phyloP scores from a whole-genome alignment of 2,329 filamentous ascomycete genomes.

The Didymella keratinophila region DNA sequence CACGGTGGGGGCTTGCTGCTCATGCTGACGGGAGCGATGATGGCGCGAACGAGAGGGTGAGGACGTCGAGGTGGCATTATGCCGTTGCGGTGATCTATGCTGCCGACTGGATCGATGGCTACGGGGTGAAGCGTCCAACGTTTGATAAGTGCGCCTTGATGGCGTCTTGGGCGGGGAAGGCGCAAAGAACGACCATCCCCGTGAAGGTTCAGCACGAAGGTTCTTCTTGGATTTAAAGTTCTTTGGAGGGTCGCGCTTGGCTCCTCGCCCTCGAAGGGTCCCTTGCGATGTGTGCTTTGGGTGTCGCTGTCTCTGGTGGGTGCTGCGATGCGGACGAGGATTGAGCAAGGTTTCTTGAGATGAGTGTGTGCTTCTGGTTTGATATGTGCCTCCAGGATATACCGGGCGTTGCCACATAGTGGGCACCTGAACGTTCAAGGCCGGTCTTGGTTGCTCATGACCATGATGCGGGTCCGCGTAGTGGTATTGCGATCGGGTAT shows the following conservation, averaged over 20 bases:
- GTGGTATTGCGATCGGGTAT: conserved; percentile 30
- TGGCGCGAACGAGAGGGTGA: conserved; percentile 37
- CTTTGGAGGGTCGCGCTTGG: conserved; percentile 47
- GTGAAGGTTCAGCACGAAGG: conserved; percentile 34
- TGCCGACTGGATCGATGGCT: conserved; percentile 41
- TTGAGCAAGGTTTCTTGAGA: conserved; percentile 49
- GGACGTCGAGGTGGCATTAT: conserved; percentile 26
- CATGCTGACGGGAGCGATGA: conserved; percentile 41
- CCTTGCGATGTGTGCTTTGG: conserved; percentile 45
- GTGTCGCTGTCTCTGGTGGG: conserved; percentile 43
- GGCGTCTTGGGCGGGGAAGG: conserved; percentile 44
- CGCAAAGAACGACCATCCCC: conserved; percentile 42
- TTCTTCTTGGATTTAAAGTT: conserved; percentile 44
- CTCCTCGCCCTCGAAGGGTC: conserved; percentile 47
- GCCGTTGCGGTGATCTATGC: conserved; percentile 28
- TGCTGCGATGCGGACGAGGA: conserved; percentile 46
- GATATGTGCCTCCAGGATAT: conserved; percentile 22
- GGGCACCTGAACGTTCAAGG: conserved; percentile 38
- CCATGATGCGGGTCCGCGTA: conserved; percentile 27
- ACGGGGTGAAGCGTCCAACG: conserved; percentile 39
- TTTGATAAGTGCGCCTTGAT: conserved; percentile 34
- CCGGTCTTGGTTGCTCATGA: conserved; percentile 32
- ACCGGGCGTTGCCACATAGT: conserved; percentile 41
- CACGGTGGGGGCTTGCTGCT: conserved; percentile 30
- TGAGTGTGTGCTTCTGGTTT: conserved; percentile 33